Evolutionary conservation across 768 basidiomycete genomes (phyloP), one percentile per base, ranked within the genome.

Genomic region (Trichaptum fuscoviolaceum): DNA sequence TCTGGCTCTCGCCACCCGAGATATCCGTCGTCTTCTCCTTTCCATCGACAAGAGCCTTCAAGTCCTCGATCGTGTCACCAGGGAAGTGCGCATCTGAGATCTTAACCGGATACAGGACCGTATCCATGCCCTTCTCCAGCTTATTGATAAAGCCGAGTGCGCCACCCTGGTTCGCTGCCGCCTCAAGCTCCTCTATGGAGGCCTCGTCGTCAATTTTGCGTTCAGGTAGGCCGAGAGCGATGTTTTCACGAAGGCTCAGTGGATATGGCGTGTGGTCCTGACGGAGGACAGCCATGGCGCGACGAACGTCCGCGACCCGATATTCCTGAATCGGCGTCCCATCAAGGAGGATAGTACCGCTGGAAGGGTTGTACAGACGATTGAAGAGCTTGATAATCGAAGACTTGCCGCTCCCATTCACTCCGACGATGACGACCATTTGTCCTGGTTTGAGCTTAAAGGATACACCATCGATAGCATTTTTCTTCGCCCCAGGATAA

Each of bases 251-350:
- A 1, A 86, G 71, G 0, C 80, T 79, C 0, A 85, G 69, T 0
- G 85, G 86, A 65, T 80, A 87, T 9, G 86, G 68, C 1, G 74
- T 68, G 30, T 82, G 82, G 7, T 82, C 81, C 66, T 87, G 86
- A 0, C 82, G 80, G 20, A 87, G 79, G 26, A 83, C 77, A 0
- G 81, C 77, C 34, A 81, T 83, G 0, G 83, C 76, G 0, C 71
- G 72, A 20, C 83, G 83, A 2, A 87, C 72, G 35, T 82, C 78
- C 7, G 72, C 69, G 0, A 77, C 66, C 10, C 75, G 72, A 52
- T 84, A 86, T 0, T 73, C 68, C 1, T 72, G 66, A 12, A 82
- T 78, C 0, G 79, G 76, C 2, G 72, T 42, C 7, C 78, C 80
- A 64, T 87, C 82, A 35, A 87, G 74, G 18, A 81, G 70, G 6